These are phyloP conservation scores for Phytophthora nicotianae DNA, from an alignment of 352 stramenopile genomes.

Conservation along the genomic window DNA sequence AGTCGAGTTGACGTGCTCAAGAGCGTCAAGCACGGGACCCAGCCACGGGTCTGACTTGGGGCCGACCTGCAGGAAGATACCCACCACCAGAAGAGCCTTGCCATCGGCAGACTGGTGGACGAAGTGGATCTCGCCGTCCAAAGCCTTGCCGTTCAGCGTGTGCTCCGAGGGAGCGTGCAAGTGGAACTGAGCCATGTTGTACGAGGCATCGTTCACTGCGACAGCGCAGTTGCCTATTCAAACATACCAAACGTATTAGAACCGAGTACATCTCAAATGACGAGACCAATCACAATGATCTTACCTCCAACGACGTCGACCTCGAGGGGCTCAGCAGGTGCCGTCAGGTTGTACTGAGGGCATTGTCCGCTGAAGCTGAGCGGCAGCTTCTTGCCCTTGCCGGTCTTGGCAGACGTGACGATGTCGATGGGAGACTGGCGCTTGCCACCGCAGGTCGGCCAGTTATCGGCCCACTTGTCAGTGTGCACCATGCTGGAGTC, in stretches of 20 bases:
- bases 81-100: conserved; percentile 47
- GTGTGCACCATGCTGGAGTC: conserved; percentile 33
- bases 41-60: conserved; percentile 36
- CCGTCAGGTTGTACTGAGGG: conserved; percentile 36
- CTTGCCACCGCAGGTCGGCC: conserved; percentile 29
- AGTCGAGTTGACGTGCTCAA: conserved; percentile 41
- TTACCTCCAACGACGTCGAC: conserved; percentile 31
- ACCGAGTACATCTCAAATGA: background rate
- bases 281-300: background rate
- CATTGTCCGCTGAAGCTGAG: conserved; percentile 42
- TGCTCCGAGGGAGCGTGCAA: conserved; percentile 64
- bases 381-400: conserved; percentile 17
- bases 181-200: conserved; percentile 48
- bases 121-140: conserved; percentile 66
- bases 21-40: conserved; percentile 35
- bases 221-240: conserved; percentile 24
- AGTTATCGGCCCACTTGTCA: conserved; percentile 33
- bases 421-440: conserved; percentile 59
- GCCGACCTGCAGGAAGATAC: conserved; percentile 35
- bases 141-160: conserved; percentile 52
- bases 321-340: conserved; percentile 35
- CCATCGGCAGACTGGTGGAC: conserved; percentile 49
- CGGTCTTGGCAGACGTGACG: conserved; percentile 12
- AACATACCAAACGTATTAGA: conserved; percentile 9
- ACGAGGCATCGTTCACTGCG: conserved; percentile 9